Percentiles rank a stretch among this genome's conserved stretches.
These are phyloP conservation scores for Cystofilobasidium capitatum DNA, from an alignment of 768 basidiomycete species.

Conservation along the genomic window DNA sequence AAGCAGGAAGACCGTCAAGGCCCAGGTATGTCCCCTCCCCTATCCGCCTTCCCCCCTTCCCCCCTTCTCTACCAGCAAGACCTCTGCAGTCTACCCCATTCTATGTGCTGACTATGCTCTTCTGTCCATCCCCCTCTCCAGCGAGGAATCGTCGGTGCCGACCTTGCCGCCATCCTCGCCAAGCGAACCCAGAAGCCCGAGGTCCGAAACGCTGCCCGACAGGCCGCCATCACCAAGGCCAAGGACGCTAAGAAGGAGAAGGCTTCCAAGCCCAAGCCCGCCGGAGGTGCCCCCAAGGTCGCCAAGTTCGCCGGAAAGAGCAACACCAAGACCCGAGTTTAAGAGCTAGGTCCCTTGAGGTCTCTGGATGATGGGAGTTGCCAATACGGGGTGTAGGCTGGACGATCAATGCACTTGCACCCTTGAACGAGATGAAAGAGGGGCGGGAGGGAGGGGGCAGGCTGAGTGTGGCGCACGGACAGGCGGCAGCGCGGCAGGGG, in stretches of 20 bases:
- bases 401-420: slow-evolving; percentile 26
- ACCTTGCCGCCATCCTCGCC: slow-evolving; percentile 80
- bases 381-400: slow-evolving; percentile 43
- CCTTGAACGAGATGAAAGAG: not conserved
- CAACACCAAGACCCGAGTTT: not conserved
- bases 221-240: slow-evolving; percentile 81
- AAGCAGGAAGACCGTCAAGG: slow-evolving; percentile 89
- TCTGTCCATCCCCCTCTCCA: slow-evolving; percentile 41
- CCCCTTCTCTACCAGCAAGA: not conserved
- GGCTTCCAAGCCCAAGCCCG: slow-evolving; percentile 41
- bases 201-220: slow-evolving; percentile 65
- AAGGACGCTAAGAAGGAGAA: slow-evolving; percentile 96
- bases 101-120: not conserved
- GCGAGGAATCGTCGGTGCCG: slow-evolving; percentile 95
- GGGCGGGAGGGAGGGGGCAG: not conserved
- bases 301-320: not conserved
- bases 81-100: not conserved
- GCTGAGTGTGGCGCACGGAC: too few species aligned
- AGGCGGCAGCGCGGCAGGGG: too few species aligned
- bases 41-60: slow-evolving; percentile 5
- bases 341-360: not conserved
- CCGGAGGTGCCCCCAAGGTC: slow-evolving; percentile 45
- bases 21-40: slow-evolving; percentile 40
- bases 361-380: not conserved
- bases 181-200: slow-evolving; percentile 84